Evolutionary conservation across 2,329 filamentous ascomycete genomes (phyloP), one percentile per base, ranked within the genome.

Genomic region (Xylariaceae sp.): DNA sequence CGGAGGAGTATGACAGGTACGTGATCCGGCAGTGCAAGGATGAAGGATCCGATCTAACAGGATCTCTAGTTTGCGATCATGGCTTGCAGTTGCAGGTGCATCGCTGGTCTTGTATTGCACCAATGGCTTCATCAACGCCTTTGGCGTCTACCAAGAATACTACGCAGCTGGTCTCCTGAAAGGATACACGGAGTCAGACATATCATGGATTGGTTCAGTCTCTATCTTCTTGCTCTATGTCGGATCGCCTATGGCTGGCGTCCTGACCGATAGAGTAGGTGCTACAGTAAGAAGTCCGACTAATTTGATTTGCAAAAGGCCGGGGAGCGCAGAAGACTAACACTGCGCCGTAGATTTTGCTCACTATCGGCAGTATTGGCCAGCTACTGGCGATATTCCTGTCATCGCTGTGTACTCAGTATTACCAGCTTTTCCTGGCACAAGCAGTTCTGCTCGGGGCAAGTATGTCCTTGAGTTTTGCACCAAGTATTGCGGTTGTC

Each of bases 121-220:
- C 4, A 63, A 69, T 11, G 69, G 69, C 14, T 67, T 63, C 48
- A 45, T 69, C 40, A 71, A 71, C 38, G 64, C 65, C 17, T 71
- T 69, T 42, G 67, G 69, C 3, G 62, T 69, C 2, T 70, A 69
- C 48, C 63, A 70, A 51, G 53, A 64, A 53, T 68, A 70, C 53
- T 70, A 69, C 46, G 47, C 46, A 16, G 46, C 53, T 1, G 49
- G 55, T 11, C 56, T 69, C 3, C 45, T 51, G 28, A 39, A 48
- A 0, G 31, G 53, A 10, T 56, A 65, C 13, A 62, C 63, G 0
- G 50, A 56, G 9, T 66, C 63, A 9, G 58, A 65, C 28, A 69
- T 71, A 34, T 64, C 68, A 22, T 71, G 66, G 66, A 62, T 70
- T 28, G 66, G 66, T 3, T 69, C 67, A 2, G 60, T 69, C 1